A percentile compares a stretch with the other conserved stretches of the same genome.
phyloP scores from a whole-genome alignment of 2,329 filamentous ascomycete species.

The Calonectria leucothoes region DNA sequence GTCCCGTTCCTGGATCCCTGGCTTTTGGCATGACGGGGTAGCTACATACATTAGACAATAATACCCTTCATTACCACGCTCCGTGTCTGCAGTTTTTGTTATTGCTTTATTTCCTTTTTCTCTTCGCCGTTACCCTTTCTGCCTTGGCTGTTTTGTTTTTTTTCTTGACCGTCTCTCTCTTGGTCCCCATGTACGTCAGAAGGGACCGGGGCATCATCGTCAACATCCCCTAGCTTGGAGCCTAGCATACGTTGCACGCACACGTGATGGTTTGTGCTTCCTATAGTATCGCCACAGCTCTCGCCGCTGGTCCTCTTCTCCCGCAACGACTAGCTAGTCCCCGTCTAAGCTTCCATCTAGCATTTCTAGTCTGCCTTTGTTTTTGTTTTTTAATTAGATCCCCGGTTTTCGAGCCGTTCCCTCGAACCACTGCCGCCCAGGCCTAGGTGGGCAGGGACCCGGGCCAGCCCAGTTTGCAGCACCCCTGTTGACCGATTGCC shows the following conservation, averaged over 20 bases:
- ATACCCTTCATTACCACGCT: background rate
- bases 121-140: background rate
- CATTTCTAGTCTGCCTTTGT: background rate
- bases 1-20: slow-evolving; percentile 37
- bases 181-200: background rate
- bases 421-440: slow-evolving; percentile 4
- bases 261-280: background rate
- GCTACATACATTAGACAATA: background rate
- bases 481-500: slow-evolving; percentile 43
- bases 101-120: background rate
- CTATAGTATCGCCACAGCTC: background rate
- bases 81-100: background rate
- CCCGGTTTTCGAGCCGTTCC: background rate
- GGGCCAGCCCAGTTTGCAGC: slow-evolving; percentile 30
- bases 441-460: background rate
- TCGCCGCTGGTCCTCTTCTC: background rate
- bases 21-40: background rate
- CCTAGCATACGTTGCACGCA: background rate
- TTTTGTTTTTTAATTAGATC: background rate
- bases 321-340: background rate
- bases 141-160: background rate
- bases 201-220: background rate
- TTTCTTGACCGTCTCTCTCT: background rate
- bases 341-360: background rate
- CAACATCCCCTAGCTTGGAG: background rate